phyloP scores from a whole-genome alignment of 2,329 filamentous ascomycete genomes.

The Hymenoscyphus repandus region DNA sequence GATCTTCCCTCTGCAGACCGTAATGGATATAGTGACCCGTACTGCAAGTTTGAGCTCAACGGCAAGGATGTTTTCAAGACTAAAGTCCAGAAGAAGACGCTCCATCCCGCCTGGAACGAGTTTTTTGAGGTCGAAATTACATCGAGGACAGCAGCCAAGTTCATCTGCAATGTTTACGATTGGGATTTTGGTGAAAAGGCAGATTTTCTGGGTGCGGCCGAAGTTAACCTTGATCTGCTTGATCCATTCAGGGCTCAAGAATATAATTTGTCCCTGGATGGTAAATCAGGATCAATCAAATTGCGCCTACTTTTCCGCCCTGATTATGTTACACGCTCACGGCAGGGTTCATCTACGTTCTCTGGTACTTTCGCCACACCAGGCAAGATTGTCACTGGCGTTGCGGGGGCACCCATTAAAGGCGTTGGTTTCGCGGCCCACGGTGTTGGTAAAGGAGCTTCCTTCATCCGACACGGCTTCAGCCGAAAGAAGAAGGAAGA shows the following conservation, averaged over 20 bases:
- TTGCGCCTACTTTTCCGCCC: slow-evolving; percentile 88
- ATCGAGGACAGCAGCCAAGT: slow-evolving; percentile 78
- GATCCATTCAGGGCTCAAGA: slow-evolving; percentile 83
- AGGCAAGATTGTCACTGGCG: slow-evolving; percentile 78
- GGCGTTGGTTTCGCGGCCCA: slow-evolving; percentile 68
- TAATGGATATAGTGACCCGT: slow-evolving; percentile 96
- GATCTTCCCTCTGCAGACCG: slow-evolving; percentile 91
- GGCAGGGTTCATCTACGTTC: slow-evolving; percentile 90
- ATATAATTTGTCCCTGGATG: slow-evolving; percentile 70
- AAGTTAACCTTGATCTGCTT: slow-evolving; percentile 70
- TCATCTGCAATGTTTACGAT: slow-evolving; percentile 80
- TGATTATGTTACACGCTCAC: slow-evolving; percentile 78
- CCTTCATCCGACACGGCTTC: slow-evolving; percentile 83
- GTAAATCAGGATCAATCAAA: slow-evolving; percentile 79
- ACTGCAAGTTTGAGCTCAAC: slow-evolving; percentile 89
- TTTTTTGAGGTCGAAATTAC: slow-evolving; percentile 81
- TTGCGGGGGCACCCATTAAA: slow-evolving; percentile 87
- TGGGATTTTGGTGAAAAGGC: slow-evolving; percentile 97
- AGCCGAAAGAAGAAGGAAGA: slow-evolving; percentile 64
- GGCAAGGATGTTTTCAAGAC: slow-evolving; percentile 91
- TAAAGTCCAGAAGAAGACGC: slow-evolving; percentile 92
- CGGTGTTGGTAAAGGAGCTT: slow-evolving; percentile 76
- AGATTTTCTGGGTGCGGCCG: slow-evolving; percentile 75
- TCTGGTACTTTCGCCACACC: slow-evolving; percentile 82
- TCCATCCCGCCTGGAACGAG: slow-evolving; percentile 94